These are phyloP conservation scores for Talaromyces funiculosus DNA, from an alignment of 2,329 filamentous ascomycete species.

Conservation along the genomic window DNA sequence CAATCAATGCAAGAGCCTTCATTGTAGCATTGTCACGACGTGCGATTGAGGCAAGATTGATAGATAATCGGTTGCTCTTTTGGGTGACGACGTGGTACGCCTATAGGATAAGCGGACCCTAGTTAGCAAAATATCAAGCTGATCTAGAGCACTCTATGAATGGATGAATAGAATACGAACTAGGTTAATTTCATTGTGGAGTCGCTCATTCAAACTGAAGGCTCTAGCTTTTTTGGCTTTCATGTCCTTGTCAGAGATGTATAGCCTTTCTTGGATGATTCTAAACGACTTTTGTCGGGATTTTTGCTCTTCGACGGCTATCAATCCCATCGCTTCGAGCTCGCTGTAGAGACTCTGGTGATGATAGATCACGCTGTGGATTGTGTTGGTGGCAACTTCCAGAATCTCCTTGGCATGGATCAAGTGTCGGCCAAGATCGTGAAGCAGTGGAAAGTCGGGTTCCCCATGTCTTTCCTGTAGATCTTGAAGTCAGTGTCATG, in stretches of 20 bases:
- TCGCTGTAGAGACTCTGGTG: slow-evolving; percentile 1
- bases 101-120: not conserved
- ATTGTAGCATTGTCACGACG: slow-evolving; percentile 12
- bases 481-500: not conserved
- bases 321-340: not conserved
- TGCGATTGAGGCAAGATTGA: slow-evolving; percentile 4
- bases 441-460: slow-evolving; percentile 2
- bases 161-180: not conserved
- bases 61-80: slow-evolving; percentile 8
- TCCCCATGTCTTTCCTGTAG: not conserved
- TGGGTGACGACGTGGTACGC: slow-evolving; percentile 3
- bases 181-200: slow-evolving; percentile 10
- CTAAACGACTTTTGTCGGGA: not conserved
- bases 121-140: not conserved
- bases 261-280: slow-evolving; percentile 7
- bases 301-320: not conserved
- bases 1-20: slow-evolving; percentile 9
- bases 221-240: slow-evolving; percentile 8
- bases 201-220: slow-evolving; percentile 4
- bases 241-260: slow-evolving; percentile 9
- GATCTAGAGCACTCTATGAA: not conserved
- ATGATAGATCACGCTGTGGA: slow-evolving; percentile 10
- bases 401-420: slow-evolving; percentile 11
- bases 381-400: slow-evolving; percentile 6
- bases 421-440: slow-evolving; percentile 10